Evolutionary conservation across 2,329 filamentous ascomycete genomes (phyloP), one percentile per base, ranked within the genome.

Genomic region (Fusarium devonianum): DNA sequence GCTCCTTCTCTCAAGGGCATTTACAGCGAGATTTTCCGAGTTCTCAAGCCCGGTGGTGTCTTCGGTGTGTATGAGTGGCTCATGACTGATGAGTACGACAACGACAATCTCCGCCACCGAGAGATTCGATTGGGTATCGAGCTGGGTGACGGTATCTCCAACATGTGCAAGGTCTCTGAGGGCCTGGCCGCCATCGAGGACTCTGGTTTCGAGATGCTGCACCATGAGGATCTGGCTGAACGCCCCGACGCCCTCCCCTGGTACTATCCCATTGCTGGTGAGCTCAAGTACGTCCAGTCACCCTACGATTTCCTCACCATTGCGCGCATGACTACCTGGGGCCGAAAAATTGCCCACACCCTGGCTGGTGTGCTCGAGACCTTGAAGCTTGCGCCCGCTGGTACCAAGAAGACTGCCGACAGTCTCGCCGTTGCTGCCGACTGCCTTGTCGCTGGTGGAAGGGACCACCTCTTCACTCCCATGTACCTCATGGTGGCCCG

Each of bases 51-150:
- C 14, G 94, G 94, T 53, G 93, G 94, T 72, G 80, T 91, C 40
- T 99, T 97, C 66, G 94, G 93, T 69, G 93, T 97, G 41, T 99
- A 97, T 76, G 94, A 99, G 75, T 97, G 94, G 94, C 81, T 97
- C 69, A 97, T 99, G 94, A 97, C 92, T 6, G 92, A 97, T 57
- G 78, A 87, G 17, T 99, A 97, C 75, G 89, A 97, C 77, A 93
- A 96, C 71, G 80, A 88, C 53, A 92, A 97, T 80, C 73, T 90
- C 1, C 80, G 86, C 67, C 94, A 97, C 78, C 89, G 92, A 62
- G 85, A 90, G 71, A 94, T 97, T 69, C 90, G 94, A 58, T 85
- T 97, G 13, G 92, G 89, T 58, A 99, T 99, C 60, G 94, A 99
- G 79, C 87, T 91, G 70, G 94, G 94, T 67, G 88, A 97, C 69